Conservation (phyloP, 192 early-diverging fungal species). For the Coemansia reversa region DNA sequence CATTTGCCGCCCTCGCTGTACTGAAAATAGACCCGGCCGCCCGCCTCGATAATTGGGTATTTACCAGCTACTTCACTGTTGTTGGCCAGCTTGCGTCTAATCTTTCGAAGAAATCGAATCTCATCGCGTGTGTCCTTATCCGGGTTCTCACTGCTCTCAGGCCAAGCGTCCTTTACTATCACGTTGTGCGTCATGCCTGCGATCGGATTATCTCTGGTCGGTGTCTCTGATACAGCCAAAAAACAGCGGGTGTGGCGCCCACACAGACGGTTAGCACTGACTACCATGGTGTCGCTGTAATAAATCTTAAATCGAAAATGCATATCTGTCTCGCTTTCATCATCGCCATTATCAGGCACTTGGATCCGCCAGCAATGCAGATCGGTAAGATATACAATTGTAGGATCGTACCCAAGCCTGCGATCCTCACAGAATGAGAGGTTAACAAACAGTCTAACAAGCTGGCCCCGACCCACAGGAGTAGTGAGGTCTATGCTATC, state of each 20-base stretch:
- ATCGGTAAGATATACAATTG: not conserved
- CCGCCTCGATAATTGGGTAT: too few species aligned
- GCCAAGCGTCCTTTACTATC: conserved; percentile 15
- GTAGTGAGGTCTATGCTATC: not conserved
- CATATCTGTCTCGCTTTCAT: too few species aligned
- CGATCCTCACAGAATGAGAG: not conserved
- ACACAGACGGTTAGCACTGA: conserved; percentile 10
- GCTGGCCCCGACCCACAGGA: not conserved
- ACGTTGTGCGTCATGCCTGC: not conserved
- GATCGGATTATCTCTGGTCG: not conserved
- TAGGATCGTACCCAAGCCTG: conserved; percentile 4
- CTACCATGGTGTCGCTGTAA: too few species aligned
- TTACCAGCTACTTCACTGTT: too few species aligned
- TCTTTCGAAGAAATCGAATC: too few species aligned
- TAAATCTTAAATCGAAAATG: too few species aligned
- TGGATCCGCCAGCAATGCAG: too few species aligned
- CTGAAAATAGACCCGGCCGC: too few species aligned
- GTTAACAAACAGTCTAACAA: not conserved
- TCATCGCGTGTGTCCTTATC: too few species aligned
- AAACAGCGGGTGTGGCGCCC: conserved; percentile 26
- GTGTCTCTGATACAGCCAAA: not conserved
- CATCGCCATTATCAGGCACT: too few species aligned
- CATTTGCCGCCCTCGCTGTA: conserved; percentile 2
- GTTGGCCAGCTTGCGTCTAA: too few species aligned
- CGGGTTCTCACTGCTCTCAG: not conserved